Conservation (phyloP, 2,329 filamentous ascomycete species). For the Alternaria longipes region DNA sequence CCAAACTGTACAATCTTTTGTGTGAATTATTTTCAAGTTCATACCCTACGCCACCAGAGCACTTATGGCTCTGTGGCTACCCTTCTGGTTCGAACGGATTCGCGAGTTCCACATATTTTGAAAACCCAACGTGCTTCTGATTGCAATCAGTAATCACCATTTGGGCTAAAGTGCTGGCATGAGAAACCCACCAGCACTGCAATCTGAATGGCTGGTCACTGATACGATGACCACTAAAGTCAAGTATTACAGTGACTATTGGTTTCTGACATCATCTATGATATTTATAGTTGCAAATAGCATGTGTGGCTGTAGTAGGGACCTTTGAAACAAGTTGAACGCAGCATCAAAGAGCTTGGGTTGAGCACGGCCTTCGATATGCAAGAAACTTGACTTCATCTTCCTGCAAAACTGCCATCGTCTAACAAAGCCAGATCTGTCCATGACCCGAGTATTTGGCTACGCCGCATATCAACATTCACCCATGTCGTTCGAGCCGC, state of each 20-base stretch:
- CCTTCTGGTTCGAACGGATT: not conserved
- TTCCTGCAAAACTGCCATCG: conserved; percentile 3
- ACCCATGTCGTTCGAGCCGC: conserved; percentile 28
- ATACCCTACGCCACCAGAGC: not conserved
- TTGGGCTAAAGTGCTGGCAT: not conserved
- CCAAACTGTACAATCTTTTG: not conserved
- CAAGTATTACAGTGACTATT: not conserved
- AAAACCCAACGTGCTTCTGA: not conserved
- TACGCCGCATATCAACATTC: conserved; percentile 23
- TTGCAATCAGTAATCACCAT: not conserved
- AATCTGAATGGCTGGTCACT: not conserved
- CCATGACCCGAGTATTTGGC: conserved; percentile 11
- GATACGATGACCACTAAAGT: not conserved
- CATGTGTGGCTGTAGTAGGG: conserved; percentile 13
- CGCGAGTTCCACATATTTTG: not conserved
- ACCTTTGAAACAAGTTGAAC: conserved; percentile 22
- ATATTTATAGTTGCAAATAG: conserved; percentile 11
- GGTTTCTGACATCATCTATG: not conserved
- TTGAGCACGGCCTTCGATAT: conserved; percentile 17
- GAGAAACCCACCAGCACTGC: not conserved
- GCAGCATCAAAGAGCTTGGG: conserved; percentile 29
- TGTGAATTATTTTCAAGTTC: not conserved
- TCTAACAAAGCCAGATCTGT: conserved; percentile 23
- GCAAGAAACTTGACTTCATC: conserved; percentile 11
- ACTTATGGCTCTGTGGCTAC: not conserved